Evolutionary conservation across 192 early-diverging fungal genomes (phyloP).

Genomic region (Linnemannia exigua): DNA sequence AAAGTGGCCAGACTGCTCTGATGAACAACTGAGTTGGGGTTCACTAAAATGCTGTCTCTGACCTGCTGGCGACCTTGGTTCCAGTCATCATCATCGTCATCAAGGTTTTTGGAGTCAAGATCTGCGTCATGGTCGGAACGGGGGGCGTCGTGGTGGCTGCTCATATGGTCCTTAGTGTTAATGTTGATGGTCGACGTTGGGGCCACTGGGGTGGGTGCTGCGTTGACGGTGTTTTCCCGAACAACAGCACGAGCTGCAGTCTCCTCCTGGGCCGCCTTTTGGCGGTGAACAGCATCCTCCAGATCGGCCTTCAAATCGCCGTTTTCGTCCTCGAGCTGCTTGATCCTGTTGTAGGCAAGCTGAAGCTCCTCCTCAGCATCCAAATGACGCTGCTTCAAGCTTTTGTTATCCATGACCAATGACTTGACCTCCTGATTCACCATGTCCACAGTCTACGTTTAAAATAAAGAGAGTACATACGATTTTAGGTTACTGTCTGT

Average conservation of each 20-base stretch:
- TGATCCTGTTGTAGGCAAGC: constrained; percentile 58
- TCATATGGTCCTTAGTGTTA: constrained; percentile 6
- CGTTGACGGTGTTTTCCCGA: background rate
- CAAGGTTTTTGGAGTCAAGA: background rate
- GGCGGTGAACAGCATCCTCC: constrained; percentile 30
- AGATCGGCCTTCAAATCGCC: constrained; percentile 41
- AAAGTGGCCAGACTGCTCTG: constrained; percentile 64
- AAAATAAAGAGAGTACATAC: background rate
- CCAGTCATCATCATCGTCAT: constrained; percentile 60
- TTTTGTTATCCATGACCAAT: constrained; percentile 78
- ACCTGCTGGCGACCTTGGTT: constrained; percentile 65
- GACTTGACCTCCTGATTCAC: constrained; percentile 79
- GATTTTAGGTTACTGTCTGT: background rate
- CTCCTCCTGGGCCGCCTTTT: constrained; percentile 21
- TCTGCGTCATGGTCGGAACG: constrained; percentile 6
- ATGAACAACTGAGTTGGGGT: constrained; percentile 78
- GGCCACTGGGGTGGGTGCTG: constrained; percentile 2
- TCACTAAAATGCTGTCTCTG: constrained; percentile 78
- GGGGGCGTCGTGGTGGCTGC: background rate
- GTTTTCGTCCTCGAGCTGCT: constrained; percentile 63
- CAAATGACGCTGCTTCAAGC: constrained; percentile 72
- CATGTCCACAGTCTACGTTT: constrained; percentile 72
- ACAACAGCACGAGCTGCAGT: background rate
- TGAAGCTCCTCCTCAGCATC: constrained; percentile 69
- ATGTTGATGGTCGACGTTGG: constrained; percentile 6